Percentiles rank a stretch among this genome's conserved stretches.
phyloP scores from a whole-genome alignment of 306 rosid species.

The Cicer chorassanicum region DNA sequence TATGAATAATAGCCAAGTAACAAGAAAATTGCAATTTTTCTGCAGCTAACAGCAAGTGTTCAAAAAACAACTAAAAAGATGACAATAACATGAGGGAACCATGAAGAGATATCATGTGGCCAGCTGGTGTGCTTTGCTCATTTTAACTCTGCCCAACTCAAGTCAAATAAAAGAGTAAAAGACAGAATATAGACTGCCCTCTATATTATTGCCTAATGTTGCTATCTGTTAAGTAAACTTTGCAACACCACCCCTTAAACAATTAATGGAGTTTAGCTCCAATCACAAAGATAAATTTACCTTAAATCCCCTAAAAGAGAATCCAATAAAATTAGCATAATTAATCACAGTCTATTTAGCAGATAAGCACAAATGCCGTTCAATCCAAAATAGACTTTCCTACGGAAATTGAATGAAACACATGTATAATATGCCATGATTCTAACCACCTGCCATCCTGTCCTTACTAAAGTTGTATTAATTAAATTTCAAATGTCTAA shows the following conservation, averaged over 20 bases:
- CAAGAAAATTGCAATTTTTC: neutral
- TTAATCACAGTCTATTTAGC: neutral
- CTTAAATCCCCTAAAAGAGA: conserved; percentile 3
- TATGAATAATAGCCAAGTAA: neutral
- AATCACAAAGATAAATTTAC: neutral
- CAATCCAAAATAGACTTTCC: neutral
- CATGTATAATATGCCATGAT: neutral
- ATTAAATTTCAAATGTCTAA: conserved; percentile 5
- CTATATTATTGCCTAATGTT: neutral
- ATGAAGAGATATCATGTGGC: neutral
- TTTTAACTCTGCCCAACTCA: conserved; percentile 8
- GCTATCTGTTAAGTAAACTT: neutral
- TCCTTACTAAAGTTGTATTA: conserved; percentile 1
- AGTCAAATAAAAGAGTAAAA: neutral
- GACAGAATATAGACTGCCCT: neutral
- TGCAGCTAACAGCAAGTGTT: neutral
- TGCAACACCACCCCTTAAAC: neutral
- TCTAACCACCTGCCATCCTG: conserved; percentile 8
- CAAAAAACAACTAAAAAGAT: neutral
- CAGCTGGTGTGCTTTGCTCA: neutral
- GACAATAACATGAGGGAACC: neutral
- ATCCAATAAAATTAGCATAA: conserved; percentile 10
- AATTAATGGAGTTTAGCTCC: conserved; percentile 7
- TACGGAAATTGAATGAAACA: neutral
- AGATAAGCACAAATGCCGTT: conserved; percentile 6